Conservation (phyloP, 2,329 filamentous ascomycete species). For the Davidsoniella virescens region DNA sequence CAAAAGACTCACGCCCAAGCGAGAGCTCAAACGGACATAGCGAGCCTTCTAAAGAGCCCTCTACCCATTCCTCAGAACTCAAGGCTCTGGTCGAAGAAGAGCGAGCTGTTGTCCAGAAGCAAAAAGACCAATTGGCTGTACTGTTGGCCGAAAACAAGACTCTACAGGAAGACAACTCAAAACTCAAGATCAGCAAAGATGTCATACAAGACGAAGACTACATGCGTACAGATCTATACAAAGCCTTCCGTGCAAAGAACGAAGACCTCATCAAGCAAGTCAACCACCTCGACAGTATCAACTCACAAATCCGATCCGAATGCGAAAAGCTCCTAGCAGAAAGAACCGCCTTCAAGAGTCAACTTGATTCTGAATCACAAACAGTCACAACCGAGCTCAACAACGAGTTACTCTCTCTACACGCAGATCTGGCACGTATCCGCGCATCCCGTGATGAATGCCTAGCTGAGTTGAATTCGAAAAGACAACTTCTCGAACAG, state of each 20-base stretch:
- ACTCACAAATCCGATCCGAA: slow-evolving; percentile 70
- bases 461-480: slow-evolving; percentile 61
- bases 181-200: slow-evolving; percentile 45
- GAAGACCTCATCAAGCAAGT: slow-evolving; percentile 86
- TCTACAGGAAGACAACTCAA: slow-evolving; percentile 53
- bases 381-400: slow-evolving; percentile 61
- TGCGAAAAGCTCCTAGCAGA: slow-evolving; percentile 74
- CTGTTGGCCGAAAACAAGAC: slow-evolving; percentile 61
- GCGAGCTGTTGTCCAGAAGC: slow-evolving; percentile 57
- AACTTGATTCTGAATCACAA: slow-evolving; percentile 68
- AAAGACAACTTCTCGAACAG: slow-evolving; percentile 65
- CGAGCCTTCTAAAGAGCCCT: slow-evolving; percentile 25
- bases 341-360: slow-evolving; percentile 61
- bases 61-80: slow-evolving; percentile 45
- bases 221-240: slow-evolving; percentile 82
- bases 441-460: slow-evolving; percentile 74
- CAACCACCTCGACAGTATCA: slow-evolving; percentile 80
- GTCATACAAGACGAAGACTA: slow-evolving; percentile 84
- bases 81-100: slow-evolving; percentile 66
- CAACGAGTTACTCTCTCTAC: slow-evolving; percentile 61
- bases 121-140: slow-evolving; percentile 75
- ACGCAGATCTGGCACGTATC: slow-evolving; percentile 74
- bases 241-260: slow-evolving; percentile 73
- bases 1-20: slow-evolving; percentile 36
- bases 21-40: slow-evolving; percentile 25